Evolutionary conservation across 225 moss, liverwort and hornwort genomes (phyloP).

Genomic region (Lunularia cruciata): DNA sequence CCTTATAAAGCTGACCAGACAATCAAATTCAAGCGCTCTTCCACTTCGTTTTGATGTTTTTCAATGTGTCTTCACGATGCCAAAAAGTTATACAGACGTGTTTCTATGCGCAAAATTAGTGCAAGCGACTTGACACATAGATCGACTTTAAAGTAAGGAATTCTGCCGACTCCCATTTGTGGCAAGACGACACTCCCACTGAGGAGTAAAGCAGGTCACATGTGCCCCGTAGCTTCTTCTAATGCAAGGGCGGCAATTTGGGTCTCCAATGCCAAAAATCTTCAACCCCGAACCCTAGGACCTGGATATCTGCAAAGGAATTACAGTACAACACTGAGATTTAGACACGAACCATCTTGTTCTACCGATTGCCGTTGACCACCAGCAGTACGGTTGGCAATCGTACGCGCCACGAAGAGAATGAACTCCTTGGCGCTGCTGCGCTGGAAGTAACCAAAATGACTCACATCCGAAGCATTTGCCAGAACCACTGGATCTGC

Average conservation of each 20-base stretch:
- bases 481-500: slow-evolving; percentile 69
- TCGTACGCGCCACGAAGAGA: slow-evolving; percentile 88
- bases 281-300: background rate
- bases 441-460: slow-evolving; percentile 95
- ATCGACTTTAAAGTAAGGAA: no score
- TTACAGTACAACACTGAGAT: background rate
- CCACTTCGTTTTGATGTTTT: no score
- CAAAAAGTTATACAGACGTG: no score
- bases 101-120: no score
- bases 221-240: no score
- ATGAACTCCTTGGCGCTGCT: slow-evolving; percentile 86
- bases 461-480: slow-evolving; percentile 91
- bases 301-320: background rate
- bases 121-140: no score
- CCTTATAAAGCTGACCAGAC: no score
- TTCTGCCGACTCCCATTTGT: no score
- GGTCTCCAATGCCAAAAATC: background rate
- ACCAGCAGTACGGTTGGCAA: slow-evolving; percentile 81
- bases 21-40: no score
- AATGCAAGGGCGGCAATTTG: background rate
- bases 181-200: no score
- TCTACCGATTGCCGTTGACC: slow-evolving; percentile 97
- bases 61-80: no score
- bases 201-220: no score
- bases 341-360: slow-evolving; percentile 74